Evolutionary conservation across 2,329 filamentous ascomycete species (phyloP), one percentile per base, ranked within the genome.

Genomic region (Clonostachys chloroleuca): DNA sequence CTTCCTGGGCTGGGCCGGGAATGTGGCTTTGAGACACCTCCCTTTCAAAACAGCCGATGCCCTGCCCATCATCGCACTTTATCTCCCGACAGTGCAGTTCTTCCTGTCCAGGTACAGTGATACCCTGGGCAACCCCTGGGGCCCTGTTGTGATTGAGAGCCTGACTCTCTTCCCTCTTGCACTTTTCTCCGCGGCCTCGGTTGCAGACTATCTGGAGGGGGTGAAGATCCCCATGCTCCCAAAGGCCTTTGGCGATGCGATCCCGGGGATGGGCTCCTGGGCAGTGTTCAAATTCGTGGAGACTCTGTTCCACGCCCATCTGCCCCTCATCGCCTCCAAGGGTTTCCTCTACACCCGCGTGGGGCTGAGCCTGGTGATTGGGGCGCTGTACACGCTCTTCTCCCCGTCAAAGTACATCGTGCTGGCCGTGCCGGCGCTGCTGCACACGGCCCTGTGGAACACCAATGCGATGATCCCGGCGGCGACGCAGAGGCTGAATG

Each of bases 61-160:
- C 51, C 71, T 94, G 6, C 87, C 91, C 5, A 67, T 95, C 9
- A 68, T 94, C 40, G 88, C 90, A 5, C 78, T 87, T 50, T 91
- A 83, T 69, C 80, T 88, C 20, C 92, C 92, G 1, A 72, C 80
- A 9, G 65, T 86, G 14, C 90, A 96, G 61, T 86, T 79, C 59
- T 75, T 84, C 42, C 65, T 94, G n/a, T 86, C 85, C 59, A 70
- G 75, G 47, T 72, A 79, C 60, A 95, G 88, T 65, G 74, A 72
- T 5, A 56, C 67, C 9, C 67, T 96, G 17, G 88, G 88, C 1
- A 82, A 84, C 14, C 70, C 77, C 8, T 80, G 80, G 59, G 94
- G 92, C 0, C 92, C 94, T 2, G 59, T 91, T 7, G 62, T 89
- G 46, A 92, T 86, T 1, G 90, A 96, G 61, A 62, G 73, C 2